phyloP scores from a whole-genome alignment of 1,284 basidiomycete genomes.

The Trichosporon faecale region DNA sequence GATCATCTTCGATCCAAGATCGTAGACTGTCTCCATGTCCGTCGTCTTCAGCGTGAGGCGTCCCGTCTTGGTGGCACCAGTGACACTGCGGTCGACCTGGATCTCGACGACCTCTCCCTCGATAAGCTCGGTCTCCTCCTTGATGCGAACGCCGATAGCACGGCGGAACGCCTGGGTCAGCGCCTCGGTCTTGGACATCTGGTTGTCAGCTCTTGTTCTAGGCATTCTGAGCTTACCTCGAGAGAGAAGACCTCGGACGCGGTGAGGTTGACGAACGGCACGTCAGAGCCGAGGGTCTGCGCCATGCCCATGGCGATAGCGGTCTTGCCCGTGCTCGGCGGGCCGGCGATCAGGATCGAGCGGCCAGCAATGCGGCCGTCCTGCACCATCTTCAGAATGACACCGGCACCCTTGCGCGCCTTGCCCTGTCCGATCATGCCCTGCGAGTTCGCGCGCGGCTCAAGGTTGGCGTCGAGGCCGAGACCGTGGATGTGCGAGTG shows the following conservation, averaged over 20 bases:
- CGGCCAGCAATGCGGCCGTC: constrained; percentile 91
- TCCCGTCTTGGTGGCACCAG: constrained; percentile 96
- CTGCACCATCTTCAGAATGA: constrained; percentile 97
- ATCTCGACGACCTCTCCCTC: constrained; percentile 99
- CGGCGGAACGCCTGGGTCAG: constrained; percentile 93
- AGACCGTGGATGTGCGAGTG: constrained; percentile 96
- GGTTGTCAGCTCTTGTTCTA: constrained; percentile 14
- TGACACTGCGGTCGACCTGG: constrained; percentile 93
- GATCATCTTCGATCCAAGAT: constrained; percentile 99
- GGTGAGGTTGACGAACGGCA: constrained; percentile 96
- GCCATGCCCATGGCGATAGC: constrained; percentile 98
- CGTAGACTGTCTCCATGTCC: constrained; percentile 99
- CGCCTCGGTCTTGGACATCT: constrained; percentile 97
- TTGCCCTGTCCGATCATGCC: constrained; percentile 96
- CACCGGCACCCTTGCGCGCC: constrained; percentile 92
- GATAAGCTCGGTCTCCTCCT: constrained; percentile 95
- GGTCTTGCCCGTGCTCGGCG: constrained; percentile 94
- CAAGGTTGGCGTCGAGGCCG: constrained; percentile 83
- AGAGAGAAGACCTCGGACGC: constrained; percentile 96
- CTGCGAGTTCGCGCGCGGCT: constrained; percentile 76
- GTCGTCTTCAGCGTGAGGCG: constrained; percentile 97
- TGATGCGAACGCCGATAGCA: constrained; percentile 94
- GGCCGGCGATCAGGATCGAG: constrained; percentile 92
- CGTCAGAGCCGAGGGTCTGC: constrained; percentile 85
- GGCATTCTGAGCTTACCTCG: constrained; percentile 53